A percentile compares a stretch with the other conserved stretches of the same genome.
phyloP scores from a whole-genome alignment of 495 filamentous ascomycete genomes.

The Articulospora tetracladia region DNA sequence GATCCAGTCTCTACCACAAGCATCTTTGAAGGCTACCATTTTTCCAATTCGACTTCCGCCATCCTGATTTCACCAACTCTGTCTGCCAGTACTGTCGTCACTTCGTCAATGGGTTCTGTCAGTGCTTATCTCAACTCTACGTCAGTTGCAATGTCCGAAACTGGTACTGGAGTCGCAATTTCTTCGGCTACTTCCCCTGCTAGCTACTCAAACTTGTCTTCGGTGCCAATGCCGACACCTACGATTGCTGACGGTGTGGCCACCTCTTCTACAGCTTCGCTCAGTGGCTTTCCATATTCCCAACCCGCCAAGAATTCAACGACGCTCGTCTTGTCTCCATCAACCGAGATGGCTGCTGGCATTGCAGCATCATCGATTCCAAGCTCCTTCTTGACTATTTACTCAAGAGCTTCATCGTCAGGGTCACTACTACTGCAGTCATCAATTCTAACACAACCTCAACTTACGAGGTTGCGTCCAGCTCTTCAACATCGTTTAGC shows the following conservation, averaged over 20 bases:
- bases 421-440: neutral
- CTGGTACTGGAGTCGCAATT: neutral
- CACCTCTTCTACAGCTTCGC: neutral
- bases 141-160: neutral
- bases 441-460: neutral
- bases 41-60: neutral
- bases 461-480: neutral
- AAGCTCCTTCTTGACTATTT: neutral
- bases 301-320: neutral
- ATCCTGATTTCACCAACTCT: neutral
- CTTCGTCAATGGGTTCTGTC: neutral
- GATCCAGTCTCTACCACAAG: too few species aligned
- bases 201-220: too few species aligned
- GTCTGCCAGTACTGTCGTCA: neutral
- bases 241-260: neutral
- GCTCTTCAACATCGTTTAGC: neutral
- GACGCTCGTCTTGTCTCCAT: neutral
- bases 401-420: neutral
- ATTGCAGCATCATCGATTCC: neutral
- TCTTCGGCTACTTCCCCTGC: too few species aligned
- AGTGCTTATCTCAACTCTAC: neutral
- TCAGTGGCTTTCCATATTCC: neutral
- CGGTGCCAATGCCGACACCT: too few species aligned
- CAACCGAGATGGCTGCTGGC: too few species aligned
- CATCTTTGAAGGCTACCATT: too few species aligned